Evolutionary conservation across 768 basidiomycete genomes (phyloP).

Genomic region (Auriscalpium microsporum): DNA sequence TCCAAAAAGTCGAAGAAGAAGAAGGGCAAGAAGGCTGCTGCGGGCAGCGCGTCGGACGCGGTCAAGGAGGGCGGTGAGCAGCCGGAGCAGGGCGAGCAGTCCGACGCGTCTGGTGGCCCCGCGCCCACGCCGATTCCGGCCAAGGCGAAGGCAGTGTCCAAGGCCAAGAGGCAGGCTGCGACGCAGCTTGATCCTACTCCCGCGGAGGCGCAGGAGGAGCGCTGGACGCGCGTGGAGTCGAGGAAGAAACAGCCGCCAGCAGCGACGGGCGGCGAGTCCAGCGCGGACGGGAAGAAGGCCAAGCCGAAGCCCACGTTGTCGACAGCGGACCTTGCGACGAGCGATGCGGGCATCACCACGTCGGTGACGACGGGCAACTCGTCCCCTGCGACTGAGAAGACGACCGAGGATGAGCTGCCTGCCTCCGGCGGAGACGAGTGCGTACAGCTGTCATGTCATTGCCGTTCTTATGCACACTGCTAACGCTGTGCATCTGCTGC

Average conservation of each 20-base stretch:
- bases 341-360: slow-evolving; percentile 45
- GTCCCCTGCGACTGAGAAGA: slow-evolving; percentile 25
- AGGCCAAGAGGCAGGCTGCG: slow-evolving; percentile 27
- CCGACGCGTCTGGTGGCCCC: slow-evolving; percentile 21
- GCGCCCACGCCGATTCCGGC: slow-evolving; percentile 2
- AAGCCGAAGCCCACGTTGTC: slow-evolving; percentile 4
- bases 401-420: slow-evolving; percentile 34
- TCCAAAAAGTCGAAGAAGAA: slow-evolving; percentile 41
- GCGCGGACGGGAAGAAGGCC: background rate
- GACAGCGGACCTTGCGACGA: slow-evolving; percentile 29
- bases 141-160: slow-evolving; percentile 15
- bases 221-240: slow-evolving; percentile 67
- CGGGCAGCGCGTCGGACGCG: background rate
- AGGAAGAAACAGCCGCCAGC: slow-evolving; percentile 23
- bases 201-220: slow-evolving; percentile 41
- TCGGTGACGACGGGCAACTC: slow-evolving; percentile 37
- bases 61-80: slow-evolving; percentile 2
- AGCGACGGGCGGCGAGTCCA: background rate
- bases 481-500: slow-evolving; percentile 5
- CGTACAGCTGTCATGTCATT: slow-evolving; percentile 17
- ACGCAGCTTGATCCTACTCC: slow-evolving; percentile 16
- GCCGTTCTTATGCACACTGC: too few species aligned
- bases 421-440: slow-evolving; percentile 69
- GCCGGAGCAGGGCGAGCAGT: slow-evolving; percentile 14
- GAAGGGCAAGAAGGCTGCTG: slow-evolving; percentile 20